These are phyloP conservation scores for Pachysandra terminalis DNA, from an alignment of 164 flowering plant species.

Conservation along the genomic window DNA sequence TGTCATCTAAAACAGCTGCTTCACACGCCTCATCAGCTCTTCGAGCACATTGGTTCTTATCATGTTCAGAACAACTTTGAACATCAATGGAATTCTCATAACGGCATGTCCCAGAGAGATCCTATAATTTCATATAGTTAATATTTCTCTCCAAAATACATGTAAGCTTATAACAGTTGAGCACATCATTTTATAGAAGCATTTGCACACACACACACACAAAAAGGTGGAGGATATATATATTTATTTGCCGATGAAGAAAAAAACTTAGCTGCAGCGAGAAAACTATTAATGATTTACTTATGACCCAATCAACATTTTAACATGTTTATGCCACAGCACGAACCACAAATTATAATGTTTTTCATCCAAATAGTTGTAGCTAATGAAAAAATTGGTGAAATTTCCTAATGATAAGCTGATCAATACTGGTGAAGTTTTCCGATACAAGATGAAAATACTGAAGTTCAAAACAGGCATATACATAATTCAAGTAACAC, in stretches of 20 bases:
- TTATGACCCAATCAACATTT: too few species aligned
- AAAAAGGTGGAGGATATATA: too few species aligned
- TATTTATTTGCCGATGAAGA: too few species aligned
- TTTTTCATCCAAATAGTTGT: too few species aligned
- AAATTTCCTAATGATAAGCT: background rate
- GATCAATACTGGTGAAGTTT: too few species aligned
- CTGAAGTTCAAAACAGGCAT: constrained; percentile 2
- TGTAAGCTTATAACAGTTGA: background rate
- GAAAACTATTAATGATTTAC: too few species aligned
- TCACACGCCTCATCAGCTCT: constrained; percentile 24
- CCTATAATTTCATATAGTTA: constrained; percentile 26
- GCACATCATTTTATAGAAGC: too few species aligned
- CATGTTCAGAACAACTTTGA: constrained; percentile 19
- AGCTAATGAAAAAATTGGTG: too few species aligned
- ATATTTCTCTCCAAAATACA: background rate
- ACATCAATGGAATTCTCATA: constrained; percentile 15
- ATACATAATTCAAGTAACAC: background rate
- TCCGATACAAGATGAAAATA: background rate
- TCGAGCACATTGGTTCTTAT: constrained; percentile 17
- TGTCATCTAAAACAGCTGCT: constrained; percentile 50
- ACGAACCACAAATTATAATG: too few species aligned
- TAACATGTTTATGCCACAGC: too few species aligned
- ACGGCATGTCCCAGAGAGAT: constrained; percentile 21
- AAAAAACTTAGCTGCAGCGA: too few species aligned
- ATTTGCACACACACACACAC: too few species aligned